Base-by-base conservation (phyloP, 805 yeast genomes). In the Kodamaea lidongshanica region DNA sequence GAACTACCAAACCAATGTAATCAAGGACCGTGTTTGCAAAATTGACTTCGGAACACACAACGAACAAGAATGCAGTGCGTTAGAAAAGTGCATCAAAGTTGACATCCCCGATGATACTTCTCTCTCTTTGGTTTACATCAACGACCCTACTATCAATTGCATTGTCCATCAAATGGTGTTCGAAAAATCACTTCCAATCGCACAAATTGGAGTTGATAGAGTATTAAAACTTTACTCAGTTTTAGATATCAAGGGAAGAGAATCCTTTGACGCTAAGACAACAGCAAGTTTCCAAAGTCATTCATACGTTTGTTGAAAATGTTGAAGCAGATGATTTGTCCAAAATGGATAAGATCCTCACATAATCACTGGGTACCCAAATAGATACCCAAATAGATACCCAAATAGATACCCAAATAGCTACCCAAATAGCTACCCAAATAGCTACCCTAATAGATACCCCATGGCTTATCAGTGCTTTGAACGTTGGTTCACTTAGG, bases 231-330 rank as follows among this genome's bases (percentile, higher is more conserved):
- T 83, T 1, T 55, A 73, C 30, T 42, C 57, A 1, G 55, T 51
- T 19, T 60, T 87, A 15, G 72, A 76, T 29, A 67, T 66, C 2
- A 77, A 74, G 39, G 70, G 88, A 0, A 65, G 65, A 38, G 63
- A 71, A 14, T 73, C 94, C 0, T 79, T 86, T 42, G 54, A 64
- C 35, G 89, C 95, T 0, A 71, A 66, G 95, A 28, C 95, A 86
- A 47, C 65, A 68, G 28, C 79, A 78, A 40, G 51, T 73, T 16
- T 57, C 81, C 2, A 50, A 58, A 2, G 84, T 73, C 1, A 32
- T 84, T 6, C 37, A 41, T 2, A 71, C 72, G 34, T 66, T 70
- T 32, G 34, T 80, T 8, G 65, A 64, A 10, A 55, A 72, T 25
- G 61, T 74, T 15, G 80, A 76, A 33, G n/a, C n/a, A n/a, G n/a